A percentile compares a stretch with the other conserved stretches of the same genome.
Conservation (phyloP, 257 asterid species). For the Rauvolfia tetraphylla region DNA sequence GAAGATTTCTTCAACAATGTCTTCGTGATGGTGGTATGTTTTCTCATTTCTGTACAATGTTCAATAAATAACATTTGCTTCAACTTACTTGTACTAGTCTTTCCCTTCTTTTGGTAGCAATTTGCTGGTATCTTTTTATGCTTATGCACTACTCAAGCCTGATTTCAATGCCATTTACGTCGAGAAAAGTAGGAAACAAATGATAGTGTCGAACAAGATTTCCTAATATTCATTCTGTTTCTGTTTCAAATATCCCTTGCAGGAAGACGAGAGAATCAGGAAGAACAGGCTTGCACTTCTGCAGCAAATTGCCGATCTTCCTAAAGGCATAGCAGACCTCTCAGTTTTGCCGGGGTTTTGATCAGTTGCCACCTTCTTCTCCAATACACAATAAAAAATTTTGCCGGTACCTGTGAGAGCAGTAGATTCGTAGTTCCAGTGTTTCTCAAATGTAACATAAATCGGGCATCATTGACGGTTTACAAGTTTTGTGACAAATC, state of each 20-base stretch:
- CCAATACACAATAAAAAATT: background rate
- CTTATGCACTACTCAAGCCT: background rate
- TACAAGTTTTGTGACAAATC: too few relatives aligned
- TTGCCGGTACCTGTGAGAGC: background rate
- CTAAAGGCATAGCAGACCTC: constrained; percentile 90
- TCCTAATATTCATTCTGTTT: background rate
- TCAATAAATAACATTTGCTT: background rate
- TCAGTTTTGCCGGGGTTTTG: constrained; percentile 64
- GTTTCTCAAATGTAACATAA: background rate
- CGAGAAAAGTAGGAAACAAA: too few relatives aligned
- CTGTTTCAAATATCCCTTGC: constrained; percentile 24
- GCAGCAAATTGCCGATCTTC: constrained; percentile 66
- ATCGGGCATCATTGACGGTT: too few relatives aligned
- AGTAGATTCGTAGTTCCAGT: background rate
- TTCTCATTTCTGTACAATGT: background rate
- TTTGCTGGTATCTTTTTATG: background rate
- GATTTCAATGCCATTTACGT: background rate
- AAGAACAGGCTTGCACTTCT: constrained; percentile 85
- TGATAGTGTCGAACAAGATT: background rate
- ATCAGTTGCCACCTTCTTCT: background rate
- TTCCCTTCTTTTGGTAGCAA: background rate
- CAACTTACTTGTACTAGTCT: background rate
- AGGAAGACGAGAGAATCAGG: constrained; percentile 85
- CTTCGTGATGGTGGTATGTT: constrained; percentile 94
- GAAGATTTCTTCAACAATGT: constrained; percentile 85